Conservation (phyloP, 192 early-diverging fungal genomes). For the Coemansia sp. region DNA sequence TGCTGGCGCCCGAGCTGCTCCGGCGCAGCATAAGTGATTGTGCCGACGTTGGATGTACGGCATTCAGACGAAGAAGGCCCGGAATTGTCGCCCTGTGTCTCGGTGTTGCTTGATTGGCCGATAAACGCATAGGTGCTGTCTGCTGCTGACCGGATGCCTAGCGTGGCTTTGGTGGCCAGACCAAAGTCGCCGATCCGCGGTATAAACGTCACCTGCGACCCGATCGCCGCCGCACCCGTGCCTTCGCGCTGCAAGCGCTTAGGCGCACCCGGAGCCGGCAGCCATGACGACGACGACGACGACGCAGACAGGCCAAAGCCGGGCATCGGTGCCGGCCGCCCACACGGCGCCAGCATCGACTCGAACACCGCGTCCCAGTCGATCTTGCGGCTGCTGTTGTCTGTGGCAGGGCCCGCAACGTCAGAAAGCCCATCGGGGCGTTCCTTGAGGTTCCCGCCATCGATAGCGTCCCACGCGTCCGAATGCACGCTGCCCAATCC, state of each 20-base stretch:
- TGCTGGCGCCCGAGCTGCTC: conserved; percentile 40
- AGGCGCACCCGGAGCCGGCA: neutral
- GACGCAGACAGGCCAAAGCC: conserved; percentile 3
- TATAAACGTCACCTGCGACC: conserved; percentile 38
- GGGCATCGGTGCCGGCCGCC: conserved; percentile 6
- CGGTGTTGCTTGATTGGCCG: neutral
- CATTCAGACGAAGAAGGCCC: conserved; percentile 73
- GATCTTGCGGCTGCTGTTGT: conserved; percentile 20
- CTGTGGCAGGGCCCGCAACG: neutral
- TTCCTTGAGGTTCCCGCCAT: conserved; percentile 42
- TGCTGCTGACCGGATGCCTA: conserved; percentile 22
- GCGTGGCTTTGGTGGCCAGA: conserved; percentile 68
- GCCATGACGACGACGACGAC: conserved; percentile 2
- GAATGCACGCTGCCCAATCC: conserved; percentile 18
- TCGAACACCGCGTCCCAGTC: conserved; percentile 52
- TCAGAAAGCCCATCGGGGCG: conserved; percentile 28
- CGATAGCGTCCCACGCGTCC: conserved; percentile 37
- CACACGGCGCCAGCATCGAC: conserved; percentile 18
- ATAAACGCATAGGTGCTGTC: conserved; percentile 43
- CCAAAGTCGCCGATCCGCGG: conserved; percentile 93
- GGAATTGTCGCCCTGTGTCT: conserved; percentile 3
- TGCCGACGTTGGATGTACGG: conserved; percentile 86
- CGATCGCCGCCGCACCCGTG: neutral
- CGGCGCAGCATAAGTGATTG: conserved; percentile 87
- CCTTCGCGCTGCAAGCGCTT: conserved; percentile 10